These are phyloP conservation scores for Arachis monticola DNA, from an alignment of 331 rosid species.

Conservation along the genomic window DNA sequence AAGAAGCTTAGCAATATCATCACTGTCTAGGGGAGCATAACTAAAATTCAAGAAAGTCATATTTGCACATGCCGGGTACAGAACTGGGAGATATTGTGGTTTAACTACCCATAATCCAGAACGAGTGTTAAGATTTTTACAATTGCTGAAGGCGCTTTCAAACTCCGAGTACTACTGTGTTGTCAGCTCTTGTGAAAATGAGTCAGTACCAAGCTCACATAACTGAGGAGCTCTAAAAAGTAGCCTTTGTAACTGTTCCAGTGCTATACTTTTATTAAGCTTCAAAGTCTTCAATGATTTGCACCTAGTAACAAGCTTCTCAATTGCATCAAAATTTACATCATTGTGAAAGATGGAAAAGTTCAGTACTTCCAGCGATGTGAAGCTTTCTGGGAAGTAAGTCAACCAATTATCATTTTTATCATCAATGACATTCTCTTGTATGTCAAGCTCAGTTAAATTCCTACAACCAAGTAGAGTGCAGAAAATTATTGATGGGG, in stretches of 20 bases:
- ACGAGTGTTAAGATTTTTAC: slow-evolving; percentile 63
- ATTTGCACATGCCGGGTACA: slow-evolving; percentile 67
- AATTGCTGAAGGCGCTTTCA: slow-evolving; percentile 58
- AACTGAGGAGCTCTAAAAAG: slow-evolving; percentile 62
- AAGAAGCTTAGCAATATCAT: slow-evolving; percentile 66
- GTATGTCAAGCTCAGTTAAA: slow-evolving; percentile 80
- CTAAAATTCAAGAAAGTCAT: slow-evolving; percentile 82
- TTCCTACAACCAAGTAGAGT: slow-evolving; percentile 58
- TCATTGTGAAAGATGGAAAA: slow-evolving; percentile 59
- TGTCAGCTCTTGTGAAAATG: slow-evolving; percentile 65
- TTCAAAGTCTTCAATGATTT: no score
- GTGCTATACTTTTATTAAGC: slow-evolving; percentile 58
- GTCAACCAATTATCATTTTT: slow-evolving; percentile 77
- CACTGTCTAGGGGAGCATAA: slow-evolving; percentile 61
- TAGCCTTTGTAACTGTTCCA: slow-evolving; percentile 66
- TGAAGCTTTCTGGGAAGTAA: slow-evolving; percentile 77
- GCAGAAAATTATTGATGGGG: slow-evolving; percentile 24
- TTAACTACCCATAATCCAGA: slow-evolving; percentile 68
- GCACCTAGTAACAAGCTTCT: no score
- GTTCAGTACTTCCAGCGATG: slow-evolving; percentile 77
- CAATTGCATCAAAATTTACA: no score
- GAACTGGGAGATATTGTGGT: slow-evolving; percentile 61
- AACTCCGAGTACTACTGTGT: slow-evolving; percentile 56
- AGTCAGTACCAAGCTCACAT: slow-evolving; percentile 71
- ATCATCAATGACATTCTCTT: slow-evolving; percentile 70